These are phyloP conservation scores for Solanum arcanum DNA, from an alignment of 257 asterid genomes.

Conservation along the genomic window DNA sequence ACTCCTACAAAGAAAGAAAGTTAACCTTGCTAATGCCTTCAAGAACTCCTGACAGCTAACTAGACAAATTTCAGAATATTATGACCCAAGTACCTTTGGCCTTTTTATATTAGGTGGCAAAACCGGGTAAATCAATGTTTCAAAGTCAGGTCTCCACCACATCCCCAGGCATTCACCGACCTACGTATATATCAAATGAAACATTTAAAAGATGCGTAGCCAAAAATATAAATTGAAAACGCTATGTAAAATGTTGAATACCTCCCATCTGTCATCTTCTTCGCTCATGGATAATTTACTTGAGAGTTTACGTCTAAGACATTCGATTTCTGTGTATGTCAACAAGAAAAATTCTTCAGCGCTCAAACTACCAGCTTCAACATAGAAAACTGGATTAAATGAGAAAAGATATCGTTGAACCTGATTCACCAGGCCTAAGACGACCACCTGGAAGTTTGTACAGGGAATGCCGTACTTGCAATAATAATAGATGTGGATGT, in stretches of 20 bases:
- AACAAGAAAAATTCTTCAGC: background rate
- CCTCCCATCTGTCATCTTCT: conserved; percentile 74
- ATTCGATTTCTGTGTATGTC: conserved; percentile 38
- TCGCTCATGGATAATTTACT: conserved; percentile 56
- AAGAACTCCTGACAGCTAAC: background rate
- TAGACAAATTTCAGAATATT: background rate
- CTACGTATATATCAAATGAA: conserved; percentile 19
- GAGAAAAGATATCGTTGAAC: conserved; percentile 16
- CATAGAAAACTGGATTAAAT: background rate
- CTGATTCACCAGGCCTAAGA: conserved; percentile 73
- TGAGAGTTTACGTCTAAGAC: conserved; percentile 82
- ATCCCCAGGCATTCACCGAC: conserved; percentile 81
- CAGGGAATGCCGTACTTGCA: conserved; percentile 59
- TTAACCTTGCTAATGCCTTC: background rate
- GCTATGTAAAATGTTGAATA: background rate
- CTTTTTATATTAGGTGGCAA: conserved; percentile 45
- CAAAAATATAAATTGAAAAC: background rate
- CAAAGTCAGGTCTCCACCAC: conserved; percentile 87
- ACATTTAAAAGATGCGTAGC: background rate
- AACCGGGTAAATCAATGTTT: conserved; percentile 45
- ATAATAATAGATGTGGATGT: conserved; percentile 73
- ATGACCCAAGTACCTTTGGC: conserved; percentile 51
- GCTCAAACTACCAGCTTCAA: background rate
- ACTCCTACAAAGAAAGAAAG: conserved; percentile 21
- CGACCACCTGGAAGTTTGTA: conserved; percentile 91